phyloP scores from a whole-genome alignment of 768 basidiomycete species.

The Zangia roseola region DNA sequence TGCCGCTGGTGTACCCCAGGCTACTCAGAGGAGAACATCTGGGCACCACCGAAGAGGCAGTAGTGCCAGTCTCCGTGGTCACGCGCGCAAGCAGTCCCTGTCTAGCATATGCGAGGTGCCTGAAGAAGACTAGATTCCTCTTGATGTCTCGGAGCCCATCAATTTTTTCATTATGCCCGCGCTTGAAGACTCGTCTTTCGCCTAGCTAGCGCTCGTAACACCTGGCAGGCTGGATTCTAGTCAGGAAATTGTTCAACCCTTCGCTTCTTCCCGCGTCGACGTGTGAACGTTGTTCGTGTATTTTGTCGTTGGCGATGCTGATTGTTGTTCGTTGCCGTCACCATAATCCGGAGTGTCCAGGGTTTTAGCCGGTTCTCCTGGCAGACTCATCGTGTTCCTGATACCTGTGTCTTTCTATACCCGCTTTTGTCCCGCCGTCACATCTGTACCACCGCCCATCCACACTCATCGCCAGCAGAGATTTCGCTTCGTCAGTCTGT shows the following conservation, averaged over 20 bases:
- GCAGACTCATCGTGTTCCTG: slow-evolving; percentile 20
- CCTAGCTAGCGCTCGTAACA: slow-evolving; percentile 5
- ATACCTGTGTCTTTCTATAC: slow-evolving; percentile 34
- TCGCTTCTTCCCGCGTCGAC: slow-evolving; percentile 11
- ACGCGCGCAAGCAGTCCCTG: slow-evolving; percentile 30
- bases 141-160: not conserved
- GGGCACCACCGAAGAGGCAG: slow-evolving; percentile 31
- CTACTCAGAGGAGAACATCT: slow-evolving; percentile 14
- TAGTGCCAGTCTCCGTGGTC: slow-evolving; percentile 32
- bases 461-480: slow-evolving; percentile 20
- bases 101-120: slow-evolving; percentile 34
- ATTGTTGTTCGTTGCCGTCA: slow-evolving; percentile 22
- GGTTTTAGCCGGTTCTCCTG: slow-evolving; percentile 14
- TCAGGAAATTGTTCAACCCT: slow-evolving; percentile 6
- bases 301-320: slow-evolving; percentile 20
- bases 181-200: not conserved
- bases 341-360: slow-evolving; percentile 15
- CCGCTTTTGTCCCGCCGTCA: slow-evolving; percentile 22
- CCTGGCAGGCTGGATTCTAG: slow-evolving; percentile 22
- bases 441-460: slow-evolving; percentile 25
- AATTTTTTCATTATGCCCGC: not conserved
- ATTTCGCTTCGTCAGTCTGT: slow-evolving; percentile 18
- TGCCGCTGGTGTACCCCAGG: slow-evolving; percentile 7
- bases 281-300: slow-evolving; percentile 12
- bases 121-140: slow-evolving; percentile 26